These are phyloP conservation scores for Russula olivacea DNA, from an alignment of 768 basidiomycete species.

Conservation along the genomic window DNA sequence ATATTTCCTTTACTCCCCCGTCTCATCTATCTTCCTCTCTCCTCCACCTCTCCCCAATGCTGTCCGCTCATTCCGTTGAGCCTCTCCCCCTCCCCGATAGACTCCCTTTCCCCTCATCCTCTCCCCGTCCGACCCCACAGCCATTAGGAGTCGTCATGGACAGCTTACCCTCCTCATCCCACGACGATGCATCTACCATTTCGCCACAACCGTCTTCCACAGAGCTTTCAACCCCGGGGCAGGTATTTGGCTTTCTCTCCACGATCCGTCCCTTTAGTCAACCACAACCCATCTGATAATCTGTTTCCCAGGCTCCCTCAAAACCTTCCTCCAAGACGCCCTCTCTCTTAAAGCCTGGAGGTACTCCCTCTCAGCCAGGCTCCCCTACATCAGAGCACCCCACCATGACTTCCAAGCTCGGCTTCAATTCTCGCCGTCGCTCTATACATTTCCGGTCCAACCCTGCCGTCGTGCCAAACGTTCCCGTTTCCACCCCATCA, in stretches of 20 bases:
- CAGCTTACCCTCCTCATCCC: slow-evolving; percentile 5
- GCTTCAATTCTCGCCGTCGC: slow-evolving; percentile 22
- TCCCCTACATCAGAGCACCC: slow-evolving; percentile 29
- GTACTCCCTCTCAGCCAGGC: slow-evolving; percentile 26
- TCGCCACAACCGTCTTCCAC: slow-evolving; percentile 10
- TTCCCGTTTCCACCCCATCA: slow-evolving; percentile 21
- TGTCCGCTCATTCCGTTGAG: slow-evolving; percentile 1
- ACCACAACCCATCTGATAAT: slow-evolving; percentile 21
- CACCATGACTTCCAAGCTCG: slow-evolving; percentile 28
- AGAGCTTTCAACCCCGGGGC: slow-evolving; percentile 9
- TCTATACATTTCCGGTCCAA: slow-evolving; percentile 28
- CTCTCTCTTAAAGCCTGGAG: slow-evolving; percentile 13
- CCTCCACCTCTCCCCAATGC: not conserved
- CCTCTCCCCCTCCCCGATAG: slow-evolving; percentile 32
- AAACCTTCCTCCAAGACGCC: slow-evolving; percentile 7
- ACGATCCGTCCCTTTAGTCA: slow-evolving; percentile 2
- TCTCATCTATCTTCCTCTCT: slow-evolving; percentile 12
- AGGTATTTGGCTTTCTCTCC: slow-evolving; percentile 4
- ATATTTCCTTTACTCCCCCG: not conserved
- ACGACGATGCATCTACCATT: not conserved
- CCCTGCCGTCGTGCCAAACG: slow-evolving; percentile 24
- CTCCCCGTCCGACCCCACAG: slow-evolving; percentile 26
- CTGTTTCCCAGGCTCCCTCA: slow-evolving; percentile 16
- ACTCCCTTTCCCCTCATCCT: slow-evolving; percentile 36
- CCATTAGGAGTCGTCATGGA: slow-evolving; percentile 23